A percentile compares a stretch with the other conserved stretches of the same genome.
These are phyloP conservation scores for Nadsonia fulvescens DNA, from an alignment of 805 yeast genomes.

Conservation along the genomic window DNA sequence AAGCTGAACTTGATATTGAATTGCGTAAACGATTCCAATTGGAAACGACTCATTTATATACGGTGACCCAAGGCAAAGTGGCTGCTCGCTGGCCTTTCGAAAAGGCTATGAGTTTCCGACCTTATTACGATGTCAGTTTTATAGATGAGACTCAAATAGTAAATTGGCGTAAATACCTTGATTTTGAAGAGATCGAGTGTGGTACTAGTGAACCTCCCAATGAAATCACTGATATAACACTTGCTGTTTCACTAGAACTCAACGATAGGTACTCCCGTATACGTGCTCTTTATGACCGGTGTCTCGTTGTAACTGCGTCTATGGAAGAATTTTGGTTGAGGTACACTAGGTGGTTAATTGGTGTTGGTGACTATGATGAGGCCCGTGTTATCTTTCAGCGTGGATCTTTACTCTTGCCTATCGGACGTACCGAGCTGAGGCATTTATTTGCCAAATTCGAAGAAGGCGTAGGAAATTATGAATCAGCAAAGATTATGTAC, in stretches of 20 bases:
- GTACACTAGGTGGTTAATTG: conserved; percentile 37
- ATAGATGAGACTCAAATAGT: conserved; percentile 26
- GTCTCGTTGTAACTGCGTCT: conserved; percentile 34
- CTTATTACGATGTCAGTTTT: conserved; percentile 34
- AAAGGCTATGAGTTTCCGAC: conserved; percentile 31
- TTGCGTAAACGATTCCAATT: no score
- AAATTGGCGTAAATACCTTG: conserved; percentile 49
- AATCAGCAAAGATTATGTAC: no score
- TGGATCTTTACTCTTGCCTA: conserved; percentile 25
- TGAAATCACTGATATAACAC: no score
- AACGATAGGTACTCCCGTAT: no score
- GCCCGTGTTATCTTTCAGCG: conserved; percentile 30
- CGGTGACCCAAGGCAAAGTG: conserved; percentile 33
- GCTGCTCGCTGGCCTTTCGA: conserved; percentile 58
- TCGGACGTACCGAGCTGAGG: conserved; percentile 13
- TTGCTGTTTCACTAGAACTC: no score
- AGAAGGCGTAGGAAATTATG: no score
- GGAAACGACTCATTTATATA: no score
- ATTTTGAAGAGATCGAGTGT: conserved; percentile 27
- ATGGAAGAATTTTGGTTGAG: conserved; percentile 49
- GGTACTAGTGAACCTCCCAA: no score
- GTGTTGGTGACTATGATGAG: conserved; percentile 16
- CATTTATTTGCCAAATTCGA: conserved; percentile 20
- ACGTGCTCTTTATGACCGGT: conserved; percentile 46
- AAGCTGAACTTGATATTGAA: no score